Conservation (phyloP, 306 rosid species). For the Erythrophleum fordii region DNA sequence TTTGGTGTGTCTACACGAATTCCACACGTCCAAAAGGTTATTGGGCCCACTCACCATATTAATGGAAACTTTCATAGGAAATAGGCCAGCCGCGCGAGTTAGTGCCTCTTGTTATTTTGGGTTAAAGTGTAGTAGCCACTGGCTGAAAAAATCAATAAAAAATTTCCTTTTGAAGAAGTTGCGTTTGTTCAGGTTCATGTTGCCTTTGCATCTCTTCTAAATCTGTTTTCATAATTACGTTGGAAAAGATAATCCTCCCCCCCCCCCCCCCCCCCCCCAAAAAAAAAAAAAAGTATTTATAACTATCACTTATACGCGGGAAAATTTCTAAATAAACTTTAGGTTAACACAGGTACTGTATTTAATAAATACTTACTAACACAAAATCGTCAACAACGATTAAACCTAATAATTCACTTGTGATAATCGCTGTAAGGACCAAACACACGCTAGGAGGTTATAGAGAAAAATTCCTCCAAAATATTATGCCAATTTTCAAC, state of each 20-base stretch:
- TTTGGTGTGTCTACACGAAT: constrained; percentile 29
- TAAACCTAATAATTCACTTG: too few relatives aligned
- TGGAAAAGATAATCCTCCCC: not conserved
- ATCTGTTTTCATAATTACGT: constrained; percentile 10
- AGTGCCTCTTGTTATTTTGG: not conserved
- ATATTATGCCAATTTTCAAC: too few relatives aligned
- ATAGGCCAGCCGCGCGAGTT: not conserved
- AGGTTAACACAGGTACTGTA: too few relatives aligned
- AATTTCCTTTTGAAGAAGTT: not conserved
- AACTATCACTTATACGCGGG: too few relatives aligned
- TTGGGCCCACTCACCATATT: not conserved
- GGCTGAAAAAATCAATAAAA: not conserved
- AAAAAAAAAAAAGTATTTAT: too few relatives aligned
- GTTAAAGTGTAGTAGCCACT: not conserved
- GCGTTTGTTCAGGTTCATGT: constrained; percentile 40
- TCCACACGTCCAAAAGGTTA: constrained; percentile 28
- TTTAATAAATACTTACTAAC: too few relatives aligned
- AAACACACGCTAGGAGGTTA: too few relatives aligned
- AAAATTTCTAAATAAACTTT: too few relatives aligned
- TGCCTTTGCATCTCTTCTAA: not conserved
- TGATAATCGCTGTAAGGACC: too few relatives aligned
- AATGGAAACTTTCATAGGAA: not conserved
- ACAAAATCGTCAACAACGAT: too few relatives aligned
- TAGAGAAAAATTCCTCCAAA: too few relatives aligned
- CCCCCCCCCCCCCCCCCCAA: too few relatives aligned